Evolutionary conservation across 2,329 filamentous ascomycete genomes (phyloP), one percentile per base, ranked within the genome.

Genomic region (Talaromyces sp.): DNA sequence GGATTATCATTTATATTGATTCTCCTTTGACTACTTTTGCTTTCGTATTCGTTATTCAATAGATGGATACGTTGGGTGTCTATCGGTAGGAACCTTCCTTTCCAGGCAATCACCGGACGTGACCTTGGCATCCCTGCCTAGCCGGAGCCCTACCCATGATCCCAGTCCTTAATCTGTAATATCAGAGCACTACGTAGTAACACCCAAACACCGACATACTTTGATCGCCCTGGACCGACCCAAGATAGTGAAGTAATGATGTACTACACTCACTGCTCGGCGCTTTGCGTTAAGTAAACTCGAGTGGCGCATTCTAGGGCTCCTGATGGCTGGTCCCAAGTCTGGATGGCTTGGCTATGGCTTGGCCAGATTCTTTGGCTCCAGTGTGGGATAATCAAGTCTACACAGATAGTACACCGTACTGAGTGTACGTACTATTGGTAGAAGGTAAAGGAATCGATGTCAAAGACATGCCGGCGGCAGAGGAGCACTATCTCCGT

Each of bases 291-390:
- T 27, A 49, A 35, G 9, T 7, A 54, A 47, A 31, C 19, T 39
- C 8, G 45, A 19, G 60, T 62, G 43, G 59, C 59, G 58, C 43
- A 58, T 58, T 47, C 58, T 61, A 61, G 58, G 58, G 58, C 58
- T 61, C 31, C 58, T 50, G 59, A 31, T 58, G 35, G 56, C 35
- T 43, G 35, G 56, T 39, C 37, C 17, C 3, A 25, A 31, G 4
- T 9, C 4, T 19, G 9, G 35, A 19, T 41, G 37, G 35, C 56
- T 43, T 58, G 35, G 56, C 56, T 9, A 45, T 43, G 37, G 39
- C 39, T 59, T 45, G 56, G 52, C 52, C n/a, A 56, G 52, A 56
- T 59, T 45, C 37, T 41, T 45, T 22, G 35, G 47, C 47, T 50
- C 47, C 2, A 35, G 11, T 5, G 22, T 9, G 17, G 47, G 47